A percentile compares a stretch with the other conserved stretches of the same genome.
Evolutionary conservation across 495 filamentous ascomycete species (phyloP).

Genomic region (Aspergillus taichungensis): DNA sequence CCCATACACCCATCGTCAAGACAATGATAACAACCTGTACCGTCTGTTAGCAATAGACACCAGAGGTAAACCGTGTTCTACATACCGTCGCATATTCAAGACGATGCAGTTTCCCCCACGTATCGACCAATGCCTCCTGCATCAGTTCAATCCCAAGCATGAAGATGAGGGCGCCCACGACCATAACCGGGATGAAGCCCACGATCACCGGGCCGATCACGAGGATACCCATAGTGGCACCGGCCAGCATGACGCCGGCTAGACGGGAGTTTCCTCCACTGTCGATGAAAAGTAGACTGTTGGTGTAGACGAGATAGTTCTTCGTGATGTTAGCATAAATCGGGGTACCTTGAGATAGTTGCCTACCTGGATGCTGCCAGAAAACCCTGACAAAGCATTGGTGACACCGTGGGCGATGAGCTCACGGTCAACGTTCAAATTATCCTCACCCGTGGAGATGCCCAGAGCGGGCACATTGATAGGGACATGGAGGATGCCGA

Average conservation of each 20-base stretch:
- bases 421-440: conserved; percentile 83
- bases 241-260: conserved; percentile 79
- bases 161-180: conserved; percentile 92
- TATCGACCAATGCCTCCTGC: conserved; percentile 77
- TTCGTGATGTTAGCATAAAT: conserved; percentile 13
- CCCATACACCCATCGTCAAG: conserved; percentile 89
- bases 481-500: conserved; percentile 91
- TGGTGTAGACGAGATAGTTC: conserved; percentile 96
- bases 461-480: conserved; percentile 94
- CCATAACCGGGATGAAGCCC: conserved; percentile 92
- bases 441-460: conserved; percentile 81
- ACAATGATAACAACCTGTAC: conserved; percentile 78
- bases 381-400: conserved; percentile 77
- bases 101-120: conserved; percentile 73
- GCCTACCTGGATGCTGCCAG: conserved; percentile 74
- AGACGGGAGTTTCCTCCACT: conserved; percentile 81
- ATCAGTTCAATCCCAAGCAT: conserved; percentile 85
- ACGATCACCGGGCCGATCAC: conserved; percentile 77
- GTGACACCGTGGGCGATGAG: conserved; percentile 89
- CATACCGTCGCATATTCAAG: conserved; percentile 83
- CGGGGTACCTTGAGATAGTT: neutral
- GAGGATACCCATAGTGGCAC: conserved; percentile 70
- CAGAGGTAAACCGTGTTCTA: neutral
- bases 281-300: conserved; percentile 88
- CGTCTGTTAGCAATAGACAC: conserved; percentile 10